Conservation (phyloP, 176 grass and related monocot species). For the Tillandsia fasciculata region DNA sequence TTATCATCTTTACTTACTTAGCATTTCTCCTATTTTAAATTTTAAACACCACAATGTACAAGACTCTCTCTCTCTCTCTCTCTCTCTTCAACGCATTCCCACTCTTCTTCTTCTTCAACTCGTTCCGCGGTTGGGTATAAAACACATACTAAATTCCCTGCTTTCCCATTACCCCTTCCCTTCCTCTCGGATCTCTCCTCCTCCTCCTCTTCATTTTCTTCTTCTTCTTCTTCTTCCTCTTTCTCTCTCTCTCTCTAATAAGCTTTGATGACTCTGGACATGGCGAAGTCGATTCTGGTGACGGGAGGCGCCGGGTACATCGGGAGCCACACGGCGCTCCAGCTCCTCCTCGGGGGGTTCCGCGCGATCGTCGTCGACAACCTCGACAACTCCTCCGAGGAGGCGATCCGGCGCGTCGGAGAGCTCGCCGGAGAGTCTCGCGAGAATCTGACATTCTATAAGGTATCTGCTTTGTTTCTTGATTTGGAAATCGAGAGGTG, state of each 20-base stretch:
- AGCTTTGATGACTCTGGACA: background rate
- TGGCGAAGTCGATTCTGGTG: slow-evolving; percentile 57
- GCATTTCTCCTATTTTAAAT: too few relatives aligned
- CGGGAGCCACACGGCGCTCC: slow-evolving; percentile 88
- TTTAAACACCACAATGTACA: too few relatives aligned
- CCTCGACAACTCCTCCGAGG: slow-evolving; percentile 72
- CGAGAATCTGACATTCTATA: slow-evolving; percentile 50
- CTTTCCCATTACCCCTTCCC: background rate
- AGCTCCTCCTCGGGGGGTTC: slow-evolving; percentile 59
- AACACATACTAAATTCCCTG: background rate
- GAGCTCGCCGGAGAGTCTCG: slow-evolving; percentile 50
- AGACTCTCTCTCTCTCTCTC: too few relatives aligned
- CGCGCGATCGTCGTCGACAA: slow-evolving; percentile 64
- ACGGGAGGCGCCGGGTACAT: slow-evolving; percentile 92
- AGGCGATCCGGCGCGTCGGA: slow-evolving; percentile 53
- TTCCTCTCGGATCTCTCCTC: background rate
- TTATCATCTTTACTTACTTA: too few relatives aligned
- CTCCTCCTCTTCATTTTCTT: background rate
- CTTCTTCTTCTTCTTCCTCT: background rate
- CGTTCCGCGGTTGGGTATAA: too few relatives aligned
- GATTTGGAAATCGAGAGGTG: background rate
- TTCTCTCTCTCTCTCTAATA: background rate
- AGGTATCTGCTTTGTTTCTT: slow-evolving; percentile 27
- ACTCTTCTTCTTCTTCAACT: too few relatives aligned
- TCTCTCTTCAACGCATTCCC: too few relatives aligned